These are phyloP conservation scores for Eucalyptus globulus DNA, from an alignment of 345 rosid genomes.

Conservation along the genomic window DNA sequence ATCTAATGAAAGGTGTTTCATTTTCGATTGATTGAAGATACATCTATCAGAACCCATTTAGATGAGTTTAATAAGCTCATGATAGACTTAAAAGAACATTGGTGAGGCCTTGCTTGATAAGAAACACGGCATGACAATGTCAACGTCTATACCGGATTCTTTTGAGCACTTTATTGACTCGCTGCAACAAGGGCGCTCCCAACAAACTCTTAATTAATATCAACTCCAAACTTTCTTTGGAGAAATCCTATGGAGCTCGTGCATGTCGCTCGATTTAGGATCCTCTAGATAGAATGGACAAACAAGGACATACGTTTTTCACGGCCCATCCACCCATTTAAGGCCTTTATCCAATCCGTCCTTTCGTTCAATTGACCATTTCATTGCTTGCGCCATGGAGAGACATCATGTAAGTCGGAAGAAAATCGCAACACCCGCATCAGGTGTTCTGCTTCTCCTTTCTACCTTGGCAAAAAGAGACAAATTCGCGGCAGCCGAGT, in stretches of 20 bases:
- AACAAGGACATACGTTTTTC: background rate
- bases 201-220: background rate
- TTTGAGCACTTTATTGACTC: background rate
- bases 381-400: background rate
- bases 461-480: background rate
- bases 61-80: background rate
- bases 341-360: background rate
- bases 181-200: background rate
- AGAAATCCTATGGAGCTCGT: background rate
- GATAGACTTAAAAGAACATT: background rate
- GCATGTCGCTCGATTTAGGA: background rate
- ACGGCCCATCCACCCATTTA: background rate
- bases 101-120: background rate
- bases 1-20: background rate
- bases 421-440: background rate
- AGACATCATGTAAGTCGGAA: background rate
- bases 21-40: background rate
- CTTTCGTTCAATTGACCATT: background rate
- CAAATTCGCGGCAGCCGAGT: background rate
- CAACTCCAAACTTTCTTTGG: background rate
- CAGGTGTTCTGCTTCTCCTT: background rate
- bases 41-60: background rate
- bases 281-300: background rate
- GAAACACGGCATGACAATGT: background rate
- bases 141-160: background rate